A percentile compares a stretch with the other conserved stretches of the same genome.
Conservation (phyloP, 371 early-diverging fungal genomes). For the Entomophthora muscae region DNA sequence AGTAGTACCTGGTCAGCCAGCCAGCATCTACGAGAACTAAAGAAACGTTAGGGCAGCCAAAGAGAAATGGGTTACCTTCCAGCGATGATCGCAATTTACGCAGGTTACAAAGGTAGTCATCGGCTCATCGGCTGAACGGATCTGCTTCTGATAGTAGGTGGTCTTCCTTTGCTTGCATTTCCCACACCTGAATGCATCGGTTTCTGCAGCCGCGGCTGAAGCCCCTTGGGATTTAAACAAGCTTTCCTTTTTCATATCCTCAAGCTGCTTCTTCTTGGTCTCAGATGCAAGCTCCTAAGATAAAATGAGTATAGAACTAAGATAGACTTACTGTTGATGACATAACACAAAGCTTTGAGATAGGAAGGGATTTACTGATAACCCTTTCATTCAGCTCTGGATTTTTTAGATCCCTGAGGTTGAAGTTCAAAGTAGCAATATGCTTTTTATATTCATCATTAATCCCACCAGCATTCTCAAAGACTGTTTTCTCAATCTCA, state of each 20-base stretch:
- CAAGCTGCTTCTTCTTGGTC: constrained; percentile 50
- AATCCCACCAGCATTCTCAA: constrained; percentile 24
- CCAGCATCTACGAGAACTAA: too few relatives aligned
- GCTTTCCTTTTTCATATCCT: constrained; percentile 47
- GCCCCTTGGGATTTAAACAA: constrained; percentile 69
- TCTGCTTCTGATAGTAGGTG: constrained; percentile 95
- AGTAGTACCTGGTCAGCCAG: too few relatives aligned
- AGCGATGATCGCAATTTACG: constrained; percentile 57
- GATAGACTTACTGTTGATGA: constrained; percentile 29
- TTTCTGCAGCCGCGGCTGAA: constrained; percentile 58
- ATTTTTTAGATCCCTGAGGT: constrained; percentile 67
- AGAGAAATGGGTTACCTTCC: constrained; percentile 69
- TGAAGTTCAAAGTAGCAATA: constrained; percentile 63
- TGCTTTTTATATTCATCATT: constrained; percentile 48
- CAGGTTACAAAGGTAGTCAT: constrained; percentile 94
- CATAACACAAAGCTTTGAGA: constrained; percentile 56
- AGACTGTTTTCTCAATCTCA: constrained; percentile 47
- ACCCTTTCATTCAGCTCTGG: constrained; percentile 56
- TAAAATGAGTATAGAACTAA: neutral
- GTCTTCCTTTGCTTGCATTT: constrained; percentile 80
- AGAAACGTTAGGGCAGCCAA: too few relatives aligned
- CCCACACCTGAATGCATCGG: constrained; percentile 89
- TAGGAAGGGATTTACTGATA: constrained; percentile 42
- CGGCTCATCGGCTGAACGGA: constrained; percentile 97
- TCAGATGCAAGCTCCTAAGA: constrained; percentile 70